These are phyloP conservation scores for Astragalus glycyphyllos DNA, from an alignment of 306 rosid species.

Conservation along the genomic window DNA sequence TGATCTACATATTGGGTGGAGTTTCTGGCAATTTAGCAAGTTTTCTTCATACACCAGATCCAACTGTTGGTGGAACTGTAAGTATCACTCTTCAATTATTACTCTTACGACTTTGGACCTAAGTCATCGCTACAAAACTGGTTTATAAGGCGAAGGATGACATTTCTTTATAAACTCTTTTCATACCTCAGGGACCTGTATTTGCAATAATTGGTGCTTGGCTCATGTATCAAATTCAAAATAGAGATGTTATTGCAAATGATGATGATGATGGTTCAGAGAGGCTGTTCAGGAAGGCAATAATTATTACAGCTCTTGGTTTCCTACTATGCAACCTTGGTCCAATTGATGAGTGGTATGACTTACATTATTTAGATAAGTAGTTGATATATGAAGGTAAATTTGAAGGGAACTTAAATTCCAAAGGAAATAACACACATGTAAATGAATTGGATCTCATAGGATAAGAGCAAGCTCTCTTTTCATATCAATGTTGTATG, in stretches of 20 bases:
- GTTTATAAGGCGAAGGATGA: too few species aligned
- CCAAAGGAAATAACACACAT: constrained; percentile 24
- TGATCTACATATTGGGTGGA: constrained; percentile 88
- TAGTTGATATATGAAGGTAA: background rate
- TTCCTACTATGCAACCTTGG: constrained; percentile 67
- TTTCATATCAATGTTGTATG: background rate
- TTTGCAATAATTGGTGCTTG: constrained; percentile 96
- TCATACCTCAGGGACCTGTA: constrained; percentile 69
- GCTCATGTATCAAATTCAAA: constrained; percentile 76
- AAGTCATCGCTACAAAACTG: too few species aligned
- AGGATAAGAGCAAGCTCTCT: constrained; percentile 9
- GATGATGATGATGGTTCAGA: constrained; percentile 62
- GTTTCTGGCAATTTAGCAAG: constrained; percentile 86
- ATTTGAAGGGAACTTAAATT: constrained; percentile 3
- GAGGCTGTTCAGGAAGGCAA: constrained; percentile 70
- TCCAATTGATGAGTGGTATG: constrained; percentile 88
- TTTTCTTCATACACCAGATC: constrained; percentile 84
- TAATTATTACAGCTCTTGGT: constrained; percentile 66
- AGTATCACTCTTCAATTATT: constrained; percentile 31
- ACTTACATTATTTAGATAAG: background rate
- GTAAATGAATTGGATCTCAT: constrained; percentile 13
- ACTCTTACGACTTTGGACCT: background rate
- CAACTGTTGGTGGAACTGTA: constrained; percentile 90
- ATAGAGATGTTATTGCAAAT: constrained; percentile 59
- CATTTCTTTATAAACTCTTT: too few species aligned